Evolutionary conservation across 2,329 filamentous ascomycete genomes (phyloP), one percentile per base, ranked within the genome.

Genomic region (Cordyceps fumosorosea): DNA sequence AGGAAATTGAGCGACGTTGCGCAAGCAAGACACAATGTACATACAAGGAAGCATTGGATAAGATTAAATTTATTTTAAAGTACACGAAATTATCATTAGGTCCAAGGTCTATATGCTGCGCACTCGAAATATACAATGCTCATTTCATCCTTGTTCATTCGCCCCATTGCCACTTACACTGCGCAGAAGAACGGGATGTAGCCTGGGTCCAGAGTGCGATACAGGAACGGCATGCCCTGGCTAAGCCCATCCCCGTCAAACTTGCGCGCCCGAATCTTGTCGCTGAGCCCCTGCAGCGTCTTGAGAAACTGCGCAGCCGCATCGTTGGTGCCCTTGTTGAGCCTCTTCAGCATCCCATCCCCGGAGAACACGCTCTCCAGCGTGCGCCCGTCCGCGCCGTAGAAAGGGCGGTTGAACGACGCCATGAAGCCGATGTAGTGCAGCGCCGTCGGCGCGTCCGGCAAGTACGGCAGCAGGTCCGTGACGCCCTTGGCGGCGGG

Each of bases 151-250:
- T 6, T 40, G 5, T 40, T 6, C 37, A 40, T 52, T 20, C 7
- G 26, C n/a, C n/a, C 32, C 16, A 3, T 34, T n/a, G 12, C 22
- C 14, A 11, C 53, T 62, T 63, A 66, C 5, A 65, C 64, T 18
- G 65, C 59, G 10, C 63, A 65, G 54, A 66, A 66, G 60, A 65
- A 65, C 11, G 63, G 65, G 51, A 66, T 66, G 54, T 62, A 66
- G 56, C 34, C 32, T 18, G 45, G 56, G 50, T 58, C 45, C 18
- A 69, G 62, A n/a, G 65, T 65, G 72, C 66, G 64, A 51, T 67
- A 81, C 1, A 81, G 52, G 64, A 80, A 80, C 7, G 79, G 79
- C 78, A 80, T 80, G 2, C 78, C 78, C 63, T 76, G 72, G 65
- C 72, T 74, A 51, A 81, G 69, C 0, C 79, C 80, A 5, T 76